Base-by-base conservation (phyloP, 345 rosid species). In the Salix brachista region DNA sequence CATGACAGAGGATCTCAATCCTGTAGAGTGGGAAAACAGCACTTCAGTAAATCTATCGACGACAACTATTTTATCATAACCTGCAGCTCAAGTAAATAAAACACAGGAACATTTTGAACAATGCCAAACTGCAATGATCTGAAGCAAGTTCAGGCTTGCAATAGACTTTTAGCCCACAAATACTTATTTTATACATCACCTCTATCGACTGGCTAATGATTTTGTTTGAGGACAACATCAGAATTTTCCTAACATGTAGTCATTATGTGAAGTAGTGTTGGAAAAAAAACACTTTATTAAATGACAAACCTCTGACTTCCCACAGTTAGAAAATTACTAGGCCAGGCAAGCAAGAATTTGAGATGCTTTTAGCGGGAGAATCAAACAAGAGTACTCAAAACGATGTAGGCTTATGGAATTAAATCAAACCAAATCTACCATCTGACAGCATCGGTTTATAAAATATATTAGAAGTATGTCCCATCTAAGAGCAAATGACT, bases 1-100 rank as follows among this genome's bases (percentile, higher is more conserved):
- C 84, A 79, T 90, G 97, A 84, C 99, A 96, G 18, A 96, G 94
- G 75, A 91, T 83, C 83, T 96, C 96, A 82, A 96, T 83, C 99
- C 98, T 95, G 87, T 77, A 67, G 54, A 74, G 69, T 44, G 60
- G 65, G 83, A 81, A 80, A 81, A 36, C 56, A 77, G 62, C 68
- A 61, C 72, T 74, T 62, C 25, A 18, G 12, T 61, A 11, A 34
- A 39, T 2, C 23, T 73, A 11, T 32, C 19, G 6, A 42, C 4
- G 23, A 26, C 21, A 23, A 32, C 1, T 34, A 42, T 2, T 73
- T 66, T 64, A 69, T 13, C 23, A 21, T 2, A 70, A 14, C 25
- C 23, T 32, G 48, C 36, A 25, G 21, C 23, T 74, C 61, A 10
- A 54, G 61, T n/a, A 52, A 19, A 19, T 19, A 18, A 18, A 19